These are phyloP conservation scores for Diversispora epigaea DNA, from an alignment of 192 early-diverging fungal species.

Conservation along the genomic window DNA sequence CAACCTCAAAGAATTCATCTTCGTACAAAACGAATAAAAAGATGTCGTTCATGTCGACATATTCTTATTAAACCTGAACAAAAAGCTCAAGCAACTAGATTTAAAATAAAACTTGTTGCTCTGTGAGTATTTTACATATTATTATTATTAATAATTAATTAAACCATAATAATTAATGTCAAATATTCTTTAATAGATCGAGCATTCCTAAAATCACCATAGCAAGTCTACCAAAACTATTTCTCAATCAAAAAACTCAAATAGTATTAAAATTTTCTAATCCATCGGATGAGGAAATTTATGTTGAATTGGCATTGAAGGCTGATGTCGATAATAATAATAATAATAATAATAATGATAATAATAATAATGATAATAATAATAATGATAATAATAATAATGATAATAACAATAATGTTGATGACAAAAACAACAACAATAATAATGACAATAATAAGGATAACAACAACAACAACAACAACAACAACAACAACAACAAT, in stretches of 20 bases:
- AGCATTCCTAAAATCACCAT: slow-evolving; percentile 81
- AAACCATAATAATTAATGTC: background rate
- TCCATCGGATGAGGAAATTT: slow-evolving; percentile 73
- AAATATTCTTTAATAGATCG: slow-evolving; percentile 38
- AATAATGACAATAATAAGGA: no score
- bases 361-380: background rate
- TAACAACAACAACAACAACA: no score
- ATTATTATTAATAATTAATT: background rate
- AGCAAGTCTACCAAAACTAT: slow-evolving; percentile 40
- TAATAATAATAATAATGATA: slow-evolving; percentile 35
- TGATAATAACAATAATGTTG: no score
- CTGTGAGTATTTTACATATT: slow-evolving; percentile 49
- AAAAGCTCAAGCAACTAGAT: slow-evolving; percentile 82
- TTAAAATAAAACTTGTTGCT: slow-evolving; percentile 88
- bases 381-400: no score
- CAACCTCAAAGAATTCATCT: slow-evolving; percentile 85
- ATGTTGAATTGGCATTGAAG: slow-evolving; percentile 55
- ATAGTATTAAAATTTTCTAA: slow-evolving; percentile 77
- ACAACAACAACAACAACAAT: no score
- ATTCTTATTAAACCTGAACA: slow-evolving; percentile 90
- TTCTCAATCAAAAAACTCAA: slow-evolving; percentile 45
- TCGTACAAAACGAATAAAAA: slow-evolving; percentile 80
- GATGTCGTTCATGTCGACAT: slow-evolving; percentile 85
- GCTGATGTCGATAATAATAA: slow-evolving; percentile 37
- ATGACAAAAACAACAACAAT: no score